Percentiles rank a stretch among this genome's conserved stretches.
Conservation (phyloP, 108 stramenopile species). For the Fistulifera pelliculosa region DNA sequence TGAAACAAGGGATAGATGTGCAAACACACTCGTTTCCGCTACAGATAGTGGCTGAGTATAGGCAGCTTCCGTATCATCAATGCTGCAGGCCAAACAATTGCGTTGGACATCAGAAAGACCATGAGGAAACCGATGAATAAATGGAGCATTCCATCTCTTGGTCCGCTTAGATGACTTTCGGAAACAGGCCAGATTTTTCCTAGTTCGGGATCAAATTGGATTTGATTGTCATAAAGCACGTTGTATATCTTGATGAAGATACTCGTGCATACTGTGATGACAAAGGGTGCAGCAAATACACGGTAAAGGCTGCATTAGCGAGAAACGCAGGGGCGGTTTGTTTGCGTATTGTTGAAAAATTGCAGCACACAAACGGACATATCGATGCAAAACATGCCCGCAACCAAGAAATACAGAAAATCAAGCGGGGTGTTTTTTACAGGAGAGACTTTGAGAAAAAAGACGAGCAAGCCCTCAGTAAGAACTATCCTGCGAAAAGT, state of each 20-base stretch:
- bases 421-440: not conserved
- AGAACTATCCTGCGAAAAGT: not conserved
- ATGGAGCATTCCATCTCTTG: not conserved
- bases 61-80: not conserved
- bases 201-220: not conserved
- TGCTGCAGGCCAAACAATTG: not conserved
- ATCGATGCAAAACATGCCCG: constrained; percentile 6
- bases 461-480: not conserved
- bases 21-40: too few species aligned
- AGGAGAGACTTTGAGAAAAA: not conserved
- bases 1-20: too few species aligned
- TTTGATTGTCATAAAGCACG: not conserved
- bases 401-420: not conserved
- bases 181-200: not conserved
- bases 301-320: constrained; percentile 1
- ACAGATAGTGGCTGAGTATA: not conserved
- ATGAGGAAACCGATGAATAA: not conserved
- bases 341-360: constrained; percentile 8
- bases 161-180: not conserved
- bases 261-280: constrained; percentile 2
- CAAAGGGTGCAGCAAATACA: constrained; percentile 7
- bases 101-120: not conserved
- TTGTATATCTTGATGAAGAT: constrained; percentile 5
- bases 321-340: not conserved
- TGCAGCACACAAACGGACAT: constrained; percentile 2